Evolutionary conservation across 1,284 basidiomycete species (phyloP), one percentile per base, ranked within the genome.

Genomic region (Entoloma clypeatum): DNA sequence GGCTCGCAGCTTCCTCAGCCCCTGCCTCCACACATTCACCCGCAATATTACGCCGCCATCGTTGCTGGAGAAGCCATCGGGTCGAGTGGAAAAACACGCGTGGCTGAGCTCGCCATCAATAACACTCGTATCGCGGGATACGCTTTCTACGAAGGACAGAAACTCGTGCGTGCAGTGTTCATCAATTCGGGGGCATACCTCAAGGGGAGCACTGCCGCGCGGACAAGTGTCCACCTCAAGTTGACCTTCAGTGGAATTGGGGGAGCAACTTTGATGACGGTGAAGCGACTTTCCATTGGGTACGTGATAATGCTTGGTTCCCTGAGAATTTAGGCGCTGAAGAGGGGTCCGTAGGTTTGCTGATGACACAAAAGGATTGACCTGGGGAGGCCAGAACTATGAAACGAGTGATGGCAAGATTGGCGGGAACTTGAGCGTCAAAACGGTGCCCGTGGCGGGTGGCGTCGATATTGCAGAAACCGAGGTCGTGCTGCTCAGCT

Each of bases 371-470:
- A n/a, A n/a, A n/a, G 75, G 75, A 23, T 40, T 83, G 39, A 77
- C 68, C 0, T 82, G 79, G 79, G 81, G 71, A 36, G 80, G 80
- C 2, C 78, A 80, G 57, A 76, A 71, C 2, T 84, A 76, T 44
- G 81, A 83, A 56, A 83, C 78, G 0, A 34, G 50, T 23, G 63
- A 77, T 45, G 79, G 67, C 1, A 64, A 58, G 30, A 69, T 75
- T 10, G 57, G 51, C 7, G 79, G 80, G 0, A 40, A 17, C 7
- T 37, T 69, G 19, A 52, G 55, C 4, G 49, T 65, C 2, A 63
- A 74, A 47, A 64, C 35, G 0, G 55, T 65, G 10, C 40, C 55
- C n/a, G 53, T 78, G 18, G 34, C 49, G 7, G 52, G 50, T 7
- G 79, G 79, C 0, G 44, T 84, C 5, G 68, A 75, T 51, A 66